These are phyloP conservation scores for Ogataea paraovalis DNA, from an alignment of 805 yeast genomes.

Conservation along the genomic window DNA sequence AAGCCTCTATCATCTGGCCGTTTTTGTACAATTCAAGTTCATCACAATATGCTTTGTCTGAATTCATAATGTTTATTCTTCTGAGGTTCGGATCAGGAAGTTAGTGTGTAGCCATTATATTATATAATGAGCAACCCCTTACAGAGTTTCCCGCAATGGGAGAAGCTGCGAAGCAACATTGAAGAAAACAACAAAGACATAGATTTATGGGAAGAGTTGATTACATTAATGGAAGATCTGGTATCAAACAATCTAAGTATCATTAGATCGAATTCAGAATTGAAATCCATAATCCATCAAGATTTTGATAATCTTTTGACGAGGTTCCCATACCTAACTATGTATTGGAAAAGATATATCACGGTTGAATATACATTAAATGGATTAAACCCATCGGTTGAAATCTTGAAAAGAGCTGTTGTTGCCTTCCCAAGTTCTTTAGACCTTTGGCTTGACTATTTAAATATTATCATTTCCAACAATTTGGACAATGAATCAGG, in stretches of 20 bases:
- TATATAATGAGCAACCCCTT: slow-evolving; percentile 4
- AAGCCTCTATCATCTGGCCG: too few species aligned
- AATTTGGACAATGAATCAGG: slow-evolving; percentile 27
- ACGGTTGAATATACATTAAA: slow-evolving; percentile 51
- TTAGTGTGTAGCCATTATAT: too few species aligned
- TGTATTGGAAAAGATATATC: slow-evolving; percentile 61
- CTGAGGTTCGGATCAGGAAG: too few species aligned
- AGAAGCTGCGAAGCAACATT: slow-evolving; percentile 13
- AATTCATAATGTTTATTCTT: too few species aligned
- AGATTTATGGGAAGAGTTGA: slow-evolving; percentile 24
- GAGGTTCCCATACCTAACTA: slow-evolving; percentile 54
- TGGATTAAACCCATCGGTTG: slow-evolving; percentile 50
- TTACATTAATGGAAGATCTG: slow-evolving; percentile 22
- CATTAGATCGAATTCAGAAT: slow-evolving; percentile 10
- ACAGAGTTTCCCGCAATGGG: slow-evolving; percentile 29
- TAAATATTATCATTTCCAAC: slow-evolving; percentile 47
- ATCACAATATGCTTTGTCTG: too few species aligned
- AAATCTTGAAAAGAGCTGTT: slow-evolving; percentile 41
- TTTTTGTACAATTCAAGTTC: too few species aligned
- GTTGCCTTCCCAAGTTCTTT: slow-evolving; percentile 51
- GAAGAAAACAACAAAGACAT: slow-evolving; percentile 22
- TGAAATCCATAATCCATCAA: slow-evolving; percentile 15
- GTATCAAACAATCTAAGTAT: slow-evolving; percentile 19
- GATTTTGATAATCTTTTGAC: slow-evolving; percentile 42
- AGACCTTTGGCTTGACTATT: slow-evolving; percentile 67